Base-by-base conservation (phyloP, 1,284 basidiomycete genomes). In the Tetrapyrgos nigripes region DNA sequence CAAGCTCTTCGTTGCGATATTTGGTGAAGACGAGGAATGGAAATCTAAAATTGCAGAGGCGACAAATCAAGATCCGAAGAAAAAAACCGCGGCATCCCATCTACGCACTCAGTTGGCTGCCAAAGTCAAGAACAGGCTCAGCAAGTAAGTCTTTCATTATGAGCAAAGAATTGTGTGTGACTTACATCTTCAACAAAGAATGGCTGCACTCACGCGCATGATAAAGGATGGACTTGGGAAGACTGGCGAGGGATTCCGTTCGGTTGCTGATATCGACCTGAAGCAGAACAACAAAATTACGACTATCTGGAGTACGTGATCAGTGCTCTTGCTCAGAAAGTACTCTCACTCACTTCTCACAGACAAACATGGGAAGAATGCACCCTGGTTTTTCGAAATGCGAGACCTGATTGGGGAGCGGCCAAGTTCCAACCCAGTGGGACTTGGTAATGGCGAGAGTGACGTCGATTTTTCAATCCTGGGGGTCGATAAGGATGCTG, bases 241-340 rank as follows among this genome's bases (percentile, higher is more conserved):
- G 45, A 62, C 60, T 4, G 60, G 60, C 45, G 57, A 17, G 40
- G 57, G 60, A 19, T 55, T 62, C 24, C 26, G 26, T 4, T 26
- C 27, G 43, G 60, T 37, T 27, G 60, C 37, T 33, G 57, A 62
- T 19, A 62, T 62, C 24, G 52, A 62, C 43, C 58, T 55, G 57
- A 29, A 13, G n/a, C 5, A 49, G 28, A 28, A 50, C 19, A 62
- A 62, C 35, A 17, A 27, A n/a, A 55, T 62, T 29, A 62, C 60
- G 27, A 59, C 53, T 26, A 49, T 58, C 19, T 61, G 59, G 59
- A 45, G 59, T 61, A 53, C 24, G 56, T 57, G 6, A 17, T 4
- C 29, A 4, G 23, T n/a, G n/a, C n/a, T n/a, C n/a, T 14, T n/a
- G 10, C 28, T 24, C 5, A 4, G 6, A 33, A 14, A 9, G 10